Evolutionary conservation across 1,284 basidiomycete genomes (phyloP).

Genomic region (Schizopora paradoxa): DNA sequence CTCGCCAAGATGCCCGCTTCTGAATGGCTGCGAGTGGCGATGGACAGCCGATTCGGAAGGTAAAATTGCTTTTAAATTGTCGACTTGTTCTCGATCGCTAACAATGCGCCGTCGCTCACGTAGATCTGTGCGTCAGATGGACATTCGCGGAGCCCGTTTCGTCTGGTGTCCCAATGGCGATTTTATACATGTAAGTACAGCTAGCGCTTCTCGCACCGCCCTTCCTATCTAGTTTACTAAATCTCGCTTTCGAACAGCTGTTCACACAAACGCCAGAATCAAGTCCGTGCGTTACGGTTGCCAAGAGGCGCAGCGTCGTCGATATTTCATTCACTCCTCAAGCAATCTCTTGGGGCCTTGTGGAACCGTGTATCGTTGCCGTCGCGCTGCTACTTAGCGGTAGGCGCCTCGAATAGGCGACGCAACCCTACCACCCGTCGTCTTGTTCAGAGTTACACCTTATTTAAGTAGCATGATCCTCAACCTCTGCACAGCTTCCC

Average conservation of each 20-base stretch:
- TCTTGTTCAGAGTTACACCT: no score
- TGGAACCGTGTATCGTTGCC: constrained; percentile 17
- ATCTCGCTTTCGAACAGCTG: constrained; percentile 7
- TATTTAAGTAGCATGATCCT: no score
- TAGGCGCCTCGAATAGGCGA: constrained; percentile 15
- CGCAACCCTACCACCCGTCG: no score
- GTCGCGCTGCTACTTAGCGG: constrained; percentile 17
- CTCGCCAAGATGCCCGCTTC: constrained; percentile 42
- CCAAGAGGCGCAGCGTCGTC: constrained; percentile 11
- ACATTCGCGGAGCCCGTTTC: constrained; percentile 35
- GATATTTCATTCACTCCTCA: constrained; percentile 16
- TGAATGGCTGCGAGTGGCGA: constrained; percentile 51
- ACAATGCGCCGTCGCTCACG: not conserved
- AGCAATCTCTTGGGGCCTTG: constrained; percentile 13
- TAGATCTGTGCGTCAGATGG: constrained; percentile 35
- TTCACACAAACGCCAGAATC: constrained; percentile 13
- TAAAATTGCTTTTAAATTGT: constrained; percentile 28
- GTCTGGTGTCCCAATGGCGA: constrained; percentile 38
- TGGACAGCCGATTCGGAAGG: constrained; percentile 38
- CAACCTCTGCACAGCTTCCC: no score
- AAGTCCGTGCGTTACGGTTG: constrained; percentile 10
- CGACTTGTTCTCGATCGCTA: not conserved
- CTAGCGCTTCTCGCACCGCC: not conserved
- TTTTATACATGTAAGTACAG: constrained; percentile 40
- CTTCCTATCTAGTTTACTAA: not conserved